These are phyloP conservation scores for Crinitomyces ghanaensis DNA, from an alignment of 805 yeast species.

Conservation along the genomic window DNA sequence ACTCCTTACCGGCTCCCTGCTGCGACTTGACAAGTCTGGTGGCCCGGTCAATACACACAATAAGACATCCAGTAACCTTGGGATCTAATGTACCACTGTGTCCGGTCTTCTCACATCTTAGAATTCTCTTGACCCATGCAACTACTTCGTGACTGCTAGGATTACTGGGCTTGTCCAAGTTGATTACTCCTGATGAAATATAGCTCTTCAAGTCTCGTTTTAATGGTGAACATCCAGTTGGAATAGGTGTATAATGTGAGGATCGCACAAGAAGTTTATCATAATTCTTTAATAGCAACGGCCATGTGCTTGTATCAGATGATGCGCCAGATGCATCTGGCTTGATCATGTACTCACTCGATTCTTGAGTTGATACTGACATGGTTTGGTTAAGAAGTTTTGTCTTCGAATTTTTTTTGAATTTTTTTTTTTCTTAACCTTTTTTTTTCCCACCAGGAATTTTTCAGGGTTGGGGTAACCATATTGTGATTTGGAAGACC, in stretches of 20 bases:
- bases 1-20: slow-evolving; percentile 99
- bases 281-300: slow-evolving; percentile 82
- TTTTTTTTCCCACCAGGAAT: no score
- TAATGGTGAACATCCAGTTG: slow-evolving; percentile 88
- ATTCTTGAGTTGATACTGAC: slow-evolving; percentile 17
- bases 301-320: slow-evolving; percentile 90
- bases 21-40: slow-evolving; percentile 96
- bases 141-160: slow-evolving; percentile 99
- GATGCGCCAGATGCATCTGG: slow-evolving; percentile 69
- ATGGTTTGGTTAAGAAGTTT: no score
- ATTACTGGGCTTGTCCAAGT: slow-evolving; percentile 94
- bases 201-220: slow-evolving; percentile 88
- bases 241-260: slow-evolving; percentile 96
- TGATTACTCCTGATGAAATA: slow-evolving; percentile 89
- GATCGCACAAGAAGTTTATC: slow-evolving; percentile 91
- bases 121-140: slow-evolving; percentile 95
- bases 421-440: no score
- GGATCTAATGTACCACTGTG: slow-evolving; percentile 99
- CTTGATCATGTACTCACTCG: slow-evolving; percentile 62
- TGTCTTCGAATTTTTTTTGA: no score
- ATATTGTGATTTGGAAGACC: no score
- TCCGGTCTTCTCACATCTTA: slow-evolving; percentile 95
- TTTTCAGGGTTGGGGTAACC: no score
- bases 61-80: slow-evolving; percentile 95
- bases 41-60: slow-evolving; percentile 96